Base-by-base conservation (phyloP, 2,329 filamentous ascomycete species). In the Claviceps sp. region DNA sequence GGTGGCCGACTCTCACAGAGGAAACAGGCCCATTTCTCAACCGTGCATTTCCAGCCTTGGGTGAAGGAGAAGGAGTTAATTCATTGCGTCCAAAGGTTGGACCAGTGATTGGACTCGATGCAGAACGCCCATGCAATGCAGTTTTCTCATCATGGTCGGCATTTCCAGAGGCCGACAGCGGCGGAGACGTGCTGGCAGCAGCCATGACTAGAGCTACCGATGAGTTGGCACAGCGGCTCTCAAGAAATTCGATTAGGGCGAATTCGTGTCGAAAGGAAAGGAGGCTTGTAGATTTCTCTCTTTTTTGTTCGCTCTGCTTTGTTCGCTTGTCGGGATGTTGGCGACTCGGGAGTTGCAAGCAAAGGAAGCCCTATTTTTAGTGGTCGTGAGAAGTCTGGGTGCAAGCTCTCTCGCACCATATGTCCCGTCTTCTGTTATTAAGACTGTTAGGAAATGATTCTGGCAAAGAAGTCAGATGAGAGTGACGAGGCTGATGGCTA, bases 1-100 rank as follows among this genome's bases (percentile, higher is more conserved):
- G 74, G 51, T 77, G 73, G 59, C 76, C 78, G 50, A 80, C 71
- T 52, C 68, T 71, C 52, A 79, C 76, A 17, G 79, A 78, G 42
- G 79, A 81, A 29, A 74, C 68, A 34, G 78, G 78, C 16, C 72
- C 70, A 49, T 75, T 71, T 54, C 73, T 71, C 53, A 80, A 66
- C 53, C 70, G 68, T 20, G 70, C 69, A 49, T 68, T 56, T 29
- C 38, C 52, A 23, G 48, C 68, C 40, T 56, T 51, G 23, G 56
- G 50, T 17, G 58, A 55, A n/a, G 64, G 52, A 16, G 63, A 57
- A n/a, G 63, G 57, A 29, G 68, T 61, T 38, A 72, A 56, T n/a
- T 69, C 68, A 52, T 69, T 71, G 52, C 67, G 60, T 38, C 55
- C 50, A 34, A 57, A 54, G 49, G 57, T 53, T 49, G 59, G 57